Evolutionary conservation across 371 early-diverging fungal species (phyloP), one percentile per base, ranked within the genome.

Genomic region (Chytridiales sp.): DNA sequence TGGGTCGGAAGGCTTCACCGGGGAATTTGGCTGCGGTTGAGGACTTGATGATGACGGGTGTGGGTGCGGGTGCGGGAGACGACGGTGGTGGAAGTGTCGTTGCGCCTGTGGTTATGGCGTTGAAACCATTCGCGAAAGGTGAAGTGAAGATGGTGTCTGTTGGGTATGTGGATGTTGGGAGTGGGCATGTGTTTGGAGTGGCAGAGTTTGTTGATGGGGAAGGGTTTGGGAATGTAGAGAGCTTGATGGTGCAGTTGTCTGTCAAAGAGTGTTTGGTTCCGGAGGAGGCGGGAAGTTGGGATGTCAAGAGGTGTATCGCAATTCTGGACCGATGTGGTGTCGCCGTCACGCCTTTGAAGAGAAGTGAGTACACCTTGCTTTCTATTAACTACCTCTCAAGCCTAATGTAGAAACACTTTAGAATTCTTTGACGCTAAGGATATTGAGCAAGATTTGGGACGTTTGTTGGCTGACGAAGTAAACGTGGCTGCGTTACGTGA

Each of bases 171-270:
- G 95, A 97, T 57, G 87, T 93, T 1, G 89, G 91, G 0, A 80
- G 83, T 31, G 60, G 57, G 59, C 80, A 88, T 21, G 78, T 73
- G 40, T 70, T 96, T 21, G 92, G 91, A 3, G 83, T 95, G 3
- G 64, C 87, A 44, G 90, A 96, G 70, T 95, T 96, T 68, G 70
- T 89, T 24, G 98, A 97, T 75, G 92, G 89, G 65, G 94, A 95
- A 36, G 77, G 90, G 1, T 94, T 87, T 62, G 87, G 93, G 3
- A 94, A 94, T 67, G 81, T 95, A 44, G 36, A 46, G 30, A 22
- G 42, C 35, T n/a, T 29, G 34, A 4, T 24, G 60, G 90, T 95
- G 61, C 96, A 95, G 73, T 79, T 93, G 41, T 89, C 90, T 29
- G 92, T 91, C 39, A 93, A 92, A 59, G 97, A 97, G 67, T 94